Percentiles rank a stretch among this genome's conserved stretches.
phyloP scores from a whole-genome alignment of 2,329 filamentous ascomycete genomes.

The Cadophora malorum region DNA sequence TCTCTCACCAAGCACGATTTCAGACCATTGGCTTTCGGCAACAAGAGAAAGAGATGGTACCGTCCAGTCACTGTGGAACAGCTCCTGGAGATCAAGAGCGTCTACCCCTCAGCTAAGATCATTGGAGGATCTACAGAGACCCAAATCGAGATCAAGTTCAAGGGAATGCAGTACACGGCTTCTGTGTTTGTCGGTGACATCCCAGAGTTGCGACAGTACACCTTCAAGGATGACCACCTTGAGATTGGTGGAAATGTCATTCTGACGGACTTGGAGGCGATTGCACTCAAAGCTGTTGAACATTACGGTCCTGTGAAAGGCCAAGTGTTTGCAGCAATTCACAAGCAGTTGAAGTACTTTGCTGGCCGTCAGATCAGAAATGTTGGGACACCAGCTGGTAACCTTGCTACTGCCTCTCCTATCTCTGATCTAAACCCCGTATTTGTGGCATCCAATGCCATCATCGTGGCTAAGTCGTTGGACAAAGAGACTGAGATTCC shows the following conservation, averaged over 20 bases:
- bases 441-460: constrained; percentile 84
- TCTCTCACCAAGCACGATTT: constrained; percentile 82
- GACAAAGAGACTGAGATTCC: constrained; percentile 81
- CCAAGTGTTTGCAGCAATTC: constrained; percentile 88
- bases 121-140: constrained; percentile 97
- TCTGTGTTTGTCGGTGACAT: constrained; percentile 96
- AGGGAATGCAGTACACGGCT: constrained; percentile 85
- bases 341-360: constrained; percentile 95
- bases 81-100: constrained; percentile 88
- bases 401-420: constrained; percentile 89
- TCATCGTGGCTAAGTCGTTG: constrained; percentile 79
- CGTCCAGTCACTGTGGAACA: constrained; percentile 86
- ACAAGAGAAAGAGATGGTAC: constrained; percentile 94
- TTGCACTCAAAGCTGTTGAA: constrained; percentile 79
- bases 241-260: constrained; percentile 93
- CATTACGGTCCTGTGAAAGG: constrained; percentile 69
- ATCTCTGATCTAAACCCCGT: constrained; percentile 97
- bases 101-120: constrained; percentile 85
- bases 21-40: constrained; percentile 85
- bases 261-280: constrained; percentile 86
- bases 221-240: constrained; percentile 79
- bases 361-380: constrained; percentile 94
- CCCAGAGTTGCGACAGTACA: constrained; percentile 82
- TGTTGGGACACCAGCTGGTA: constrained; percentile 91
- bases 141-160: constrained; percentile 98